Base-by-base conservation (phyloP, 768 basidiomycete genomes). In the Panellus pusillus region DNA sequence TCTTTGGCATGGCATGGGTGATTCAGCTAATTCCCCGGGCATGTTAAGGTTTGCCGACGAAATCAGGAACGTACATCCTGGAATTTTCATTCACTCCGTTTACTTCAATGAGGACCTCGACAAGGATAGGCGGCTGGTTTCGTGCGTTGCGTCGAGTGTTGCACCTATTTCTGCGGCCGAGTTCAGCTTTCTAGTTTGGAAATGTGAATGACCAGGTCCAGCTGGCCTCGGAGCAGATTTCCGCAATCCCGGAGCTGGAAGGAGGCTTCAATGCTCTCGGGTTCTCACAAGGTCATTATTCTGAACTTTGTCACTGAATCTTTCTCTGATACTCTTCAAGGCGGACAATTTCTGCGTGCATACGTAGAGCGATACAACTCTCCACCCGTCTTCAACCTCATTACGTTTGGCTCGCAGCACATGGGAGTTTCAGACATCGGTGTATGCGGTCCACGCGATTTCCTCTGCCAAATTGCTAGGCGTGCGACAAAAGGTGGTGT, bases 351-450 rank as follows among this genome's bases (percentile, higher is more conserved):
- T 68, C 77, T 93, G 35, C 81, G 92, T n/a, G 91, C 86, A 28
- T 93, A 91, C 60, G 80, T 89, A 17, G 87, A 93, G 61, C 74
- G 81, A 19, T 84, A 84, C 67, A 92, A 92, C 65, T 64, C 68
- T 3, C 92, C 90, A 0, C 84, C 84, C 0, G 73, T 93, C 4
- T 74, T 85, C 66, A 94, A 93, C 67, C 80, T 94, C 58, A 81
- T 94, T 43, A 92, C 91, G 0, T 93, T 94, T 65, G 92, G 91
- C 41, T 84, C 89, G 17, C 91, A 91, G 55, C 91, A 93, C 63
- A 90, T 91, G 86, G 91, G 91, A 24, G 75, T 93, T 36, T 84
- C 88, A 6, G 89, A 91, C 64, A 72, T 93, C 15, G 87, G 91
- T 0, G 29, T 62, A 1, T 94, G 92, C 64, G 66, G 72, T 27